Evolutionary conservation across 495 filamentous ascomycete species (phyloP), one percentile per base, ranked within the genome.

Genomic region (Acidiella bohemica): DNA sequence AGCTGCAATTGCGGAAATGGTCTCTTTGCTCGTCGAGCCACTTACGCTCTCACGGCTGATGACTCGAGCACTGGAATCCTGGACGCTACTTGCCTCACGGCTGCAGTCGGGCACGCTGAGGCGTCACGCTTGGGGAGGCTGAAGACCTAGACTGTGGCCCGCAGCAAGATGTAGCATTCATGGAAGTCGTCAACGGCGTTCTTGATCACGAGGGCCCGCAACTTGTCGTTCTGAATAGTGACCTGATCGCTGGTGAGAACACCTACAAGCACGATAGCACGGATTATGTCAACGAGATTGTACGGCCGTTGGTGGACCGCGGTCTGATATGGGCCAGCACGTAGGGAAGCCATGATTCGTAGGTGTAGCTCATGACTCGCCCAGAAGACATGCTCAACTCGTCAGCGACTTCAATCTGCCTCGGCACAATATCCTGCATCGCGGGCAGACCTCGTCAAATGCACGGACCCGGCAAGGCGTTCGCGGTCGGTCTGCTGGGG

Each of bases 341-440:
- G 0, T 85, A 84, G 42, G 81, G 81, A 0, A 86, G 84, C 52
- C 80, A 85, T 42, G 80, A 85, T 47, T n/a, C n/a, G n/a, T n/a
- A n/a, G n/a, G n/a, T n/a, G n/a, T n/a, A n/a, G n/a, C n/a, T n/a
- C n/a, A n/a, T n/a, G n/a, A n/a, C n/a, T n/a, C n/a, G n/a, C n/a
- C n/a, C n/a, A n/a, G n/a, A n/a, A n/a, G n/a, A n/a, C n/a, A n/a
- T n/a, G n/a, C n/a, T n/a, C n/a, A n/a, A n/a, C n/a, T n/a, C n/a
- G n/a, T n/a, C n/a, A 70, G 65, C 39, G 59, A 75, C 21, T 68
- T 53, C 51, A 81, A 80, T 44, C 59, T 80, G 20, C 72, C 71
- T 0, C 63, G 72, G 2, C 34, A 56, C 28, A 60, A 57, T 11
- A 65, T 84, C 14, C 67, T 75, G 24, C 55, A 57, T 0, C 62